Base-by-base conservation (phyloP, 2,329 filamentous ascomycete species). In the Epichloe elymi region DNA sequence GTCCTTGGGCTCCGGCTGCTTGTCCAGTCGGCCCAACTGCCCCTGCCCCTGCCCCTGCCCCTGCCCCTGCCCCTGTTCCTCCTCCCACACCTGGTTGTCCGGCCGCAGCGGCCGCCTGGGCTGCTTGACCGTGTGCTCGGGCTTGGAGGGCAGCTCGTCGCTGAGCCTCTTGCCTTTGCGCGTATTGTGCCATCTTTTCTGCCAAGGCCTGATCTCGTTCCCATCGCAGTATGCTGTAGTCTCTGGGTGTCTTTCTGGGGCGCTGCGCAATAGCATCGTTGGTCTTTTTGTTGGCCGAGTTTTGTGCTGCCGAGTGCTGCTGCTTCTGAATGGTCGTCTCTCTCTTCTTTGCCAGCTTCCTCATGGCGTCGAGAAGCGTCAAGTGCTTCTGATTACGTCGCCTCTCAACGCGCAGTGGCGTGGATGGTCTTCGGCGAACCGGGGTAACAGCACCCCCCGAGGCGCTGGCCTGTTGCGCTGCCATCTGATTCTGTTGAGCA, bases 271-370 rank as follows among this genome's bases (percentile, higher is more conserved):
- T 67, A 19, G 68, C 63, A 60, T 95, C 88, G 53, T 86, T 86
- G 14, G 81, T 77, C 67, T 96, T 96, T 50, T 93, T 83, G 65
- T 88, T 81, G 35, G 86, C 85, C 46, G 88, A 87, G 51, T 88
- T 79, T 55, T 80, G 79, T 11, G 83, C 79, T 53, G 81, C 78
- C 61, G 95, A 87, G 63, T 96, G 88, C 62, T 91, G 86, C 63
- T 93, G 87, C 71, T 97, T 97, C 63, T 93, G 88, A 30, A 82
- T 72, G 26, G 80, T 77, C 11, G 86, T 85, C 68, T 98, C 93
- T 26, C 91, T 81, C 69, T 96, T 97, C 74, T 95, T 94, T 1
- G 90, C 90, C 46, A 95, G 68, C 65, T 97, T 98, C 41, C 90
- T 81, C 88, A 97, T 96, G 3, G 87, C 87, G 67, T 97, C 91